A percentile compares a stretch with the other conserved stretches of the same genome.
phyloP scores from a whole-genome alignment of 306 rosid genomes.

The Begonia masoniana region DNA sequence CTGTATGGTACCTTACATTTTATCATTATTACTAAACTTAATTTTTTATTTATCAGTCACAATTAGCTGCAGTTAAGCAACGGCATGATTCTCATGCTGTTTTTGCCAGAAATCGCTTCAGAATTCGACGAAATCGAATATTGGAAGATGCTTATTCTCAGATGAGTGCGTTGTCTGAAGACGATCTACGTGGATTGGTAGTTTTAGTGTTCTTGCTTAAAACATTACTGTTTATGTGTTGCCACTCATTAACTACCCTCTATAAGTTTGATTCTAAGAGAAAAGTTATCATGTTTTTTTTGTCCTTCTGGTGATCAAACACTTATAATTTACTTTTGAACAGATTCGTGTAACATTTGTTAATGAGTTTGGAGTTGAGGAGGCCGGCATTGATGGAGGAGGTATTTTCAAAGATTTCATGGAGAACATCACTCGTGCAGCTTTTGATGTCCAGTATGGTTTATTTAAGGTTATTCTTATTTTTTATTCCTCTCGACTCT shows the following conservation, averaged over 20 bases:
- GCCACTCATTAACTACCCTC: too few species aligned
- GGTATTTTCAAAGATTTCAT: constrained; percentile 98
- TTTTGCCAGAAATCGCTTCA: constrained; percentile 70
- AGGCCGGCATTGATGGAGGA: constrained; percentile 98
- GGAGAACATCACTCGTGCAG: constrained; percentile 98
- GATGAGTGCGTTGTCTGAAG: constrained; percentile 90
- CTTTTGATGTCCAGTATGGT: constrained; percentile 98
- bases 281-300: neutral
- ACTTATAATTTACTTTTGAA: constrained; percentile 1
- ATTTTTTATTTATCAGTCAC: constrained; percentile 52
- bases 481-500: neutral
- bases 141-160: constrained; percentile 92
- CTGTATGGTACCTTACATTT: neutral
- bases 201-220: constrained; percentile 5
- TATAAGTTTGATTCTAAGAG: neutral
- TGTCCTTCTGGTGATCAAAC: constrained; percentile 8
- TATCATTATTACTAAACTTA: constrained; percentile 4
- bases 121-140: constrained; percentile 80
- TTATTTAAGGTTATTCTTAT: constrained; percentile 60
- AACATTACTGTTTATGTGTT: neutral
- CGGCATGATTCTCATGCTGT: constrained; percentile 53
- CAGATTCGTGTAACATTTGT: constrained; percentile 93
- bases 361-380: constrained; percentile 98
- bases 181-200: constrained; percentile 89
- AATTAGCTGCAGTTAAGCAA: constrained; percentile 77